phyloP scores from a whole-genome alignment of 768 basidiomycete genomes.

The Pholiota microspora region DNA sequence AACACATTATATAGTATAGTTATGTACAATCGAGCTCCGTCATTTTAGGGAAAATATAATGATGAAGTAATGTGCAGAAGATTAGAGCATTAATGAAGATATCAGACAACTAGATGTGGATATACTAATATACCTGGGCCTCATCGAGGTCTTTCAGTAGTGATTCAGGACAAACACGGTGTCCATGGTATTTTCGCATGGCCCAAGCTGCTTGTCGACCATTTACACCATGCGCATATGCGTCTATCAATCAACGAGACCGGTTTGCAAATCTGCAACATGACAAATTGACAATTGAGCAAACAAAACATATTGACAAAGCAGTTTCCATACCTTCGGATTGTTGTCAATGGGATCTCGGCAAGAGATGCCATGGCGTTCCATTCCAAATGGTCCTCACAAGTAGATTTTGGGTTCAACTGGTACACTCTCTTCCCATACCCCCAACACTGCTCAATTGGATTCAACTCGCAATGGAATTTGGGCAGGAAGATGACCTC shows the following conservation, averaged over 20 bases:
- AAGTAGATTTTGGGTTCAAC: slow-evolving; percentile 5
- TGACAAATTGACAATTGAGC: no score
- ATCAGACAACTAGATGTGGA: no score
- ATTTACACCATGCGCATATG: slow-evolving; percentile 18
- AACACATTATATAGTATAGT: no score
- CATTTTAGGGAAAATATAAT: no score
- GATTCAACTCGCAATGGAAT: slow-evolving; percentile 16
- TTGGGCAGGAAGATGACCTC: neutral
- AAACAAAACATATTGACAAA: no score
- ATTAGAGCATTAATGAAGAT: no score
- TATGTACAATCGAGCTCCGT: no score
- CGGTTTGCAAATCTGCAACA: slow-evolving; percentile 1
- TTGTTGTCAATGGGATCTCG: neutral
- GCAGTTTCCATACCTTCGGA: no score
- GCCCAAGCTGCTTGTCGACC: slow-evolving; percentile 22
- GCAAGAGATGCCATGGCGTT: neutral
- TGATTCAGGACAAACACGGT: slow-evolving; percentile 15
- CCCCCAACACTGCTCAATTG: slow-evolving; percentile 21
- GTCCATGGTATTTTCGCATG: slow-evolving; percentile 17
- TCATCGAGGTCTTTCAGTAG: slow-evolving; percentile 1
- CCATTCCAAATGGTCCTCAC: slow-evolving; percentile 1
- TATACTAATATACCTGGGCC: neutral
- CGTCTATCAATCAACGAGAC: slow-evolving; percentile 19
- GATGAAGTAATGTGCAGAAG: no score
- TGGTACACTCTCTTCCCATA: slow-evolving; percentile 15